Percentiles rank a stretch among this genome's conserved stretches.
These are phyloP conservation scores for Eucalyptus marginata DNA, from an alignment of 345 rosid species.

Conservation along the genomic window DNA sequence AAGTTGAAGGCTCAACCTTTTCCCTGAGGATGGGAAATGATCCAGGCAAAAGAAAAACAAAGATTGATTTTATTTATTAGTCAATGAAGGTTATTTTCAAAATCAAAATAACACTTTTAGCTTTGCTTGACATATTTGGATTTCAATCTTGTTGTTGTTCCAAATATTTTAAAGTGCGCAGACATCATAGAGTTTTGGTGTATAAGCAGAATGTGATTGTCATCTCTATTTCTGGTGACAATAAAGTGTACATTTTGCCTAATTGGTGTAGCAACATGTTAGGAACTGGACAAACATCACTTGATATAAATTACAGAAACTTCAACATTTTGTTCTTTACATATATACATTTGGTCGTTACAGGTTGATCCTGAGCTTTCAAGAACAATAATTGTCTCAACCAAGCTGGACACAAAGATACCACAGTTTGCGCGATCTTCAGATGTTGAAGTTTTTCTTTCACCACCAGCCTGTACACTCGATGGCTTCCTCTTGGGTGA, in stretches of 20 bases:
- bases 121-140: background rate
- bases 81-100: background rate
- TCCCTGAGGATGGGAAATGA: background rate
- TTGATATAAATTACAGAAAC: background rate
- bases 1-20: background rate
- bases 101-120: background rate
- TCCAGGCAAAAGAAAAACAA: background rate
- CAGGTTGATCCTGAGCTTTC: constrained; percentile 97
- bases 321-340: background rate
- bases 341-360: constrained; percentile 7
- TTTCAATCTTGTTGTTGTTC: background rate
- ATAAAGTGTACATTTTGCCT: background rate
- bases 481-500: constrained; percentile 86
- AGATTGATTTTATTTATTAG: background rate
- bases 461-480: constrained; percentile 72
- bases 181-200: background rate
- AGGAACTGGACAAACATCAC: background rate
- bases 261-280: background rate
- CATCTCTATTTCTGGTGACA: background rate
- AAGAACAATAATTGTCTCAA: constrained; percentile 78
- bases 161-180: background rate
- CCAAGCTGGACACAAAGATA: constrained; percentile 89
- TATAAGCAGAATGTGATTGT: background rate
- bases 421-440: constrained; percentile 87
- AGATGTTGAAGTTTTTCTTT: constrained; percentile 91